These are phyloP conservation scores for Trichoderma polysporum DNA, from an alignment of 2,329 filamentous ascomycete species.

Conservation along the genomic window DNA sequence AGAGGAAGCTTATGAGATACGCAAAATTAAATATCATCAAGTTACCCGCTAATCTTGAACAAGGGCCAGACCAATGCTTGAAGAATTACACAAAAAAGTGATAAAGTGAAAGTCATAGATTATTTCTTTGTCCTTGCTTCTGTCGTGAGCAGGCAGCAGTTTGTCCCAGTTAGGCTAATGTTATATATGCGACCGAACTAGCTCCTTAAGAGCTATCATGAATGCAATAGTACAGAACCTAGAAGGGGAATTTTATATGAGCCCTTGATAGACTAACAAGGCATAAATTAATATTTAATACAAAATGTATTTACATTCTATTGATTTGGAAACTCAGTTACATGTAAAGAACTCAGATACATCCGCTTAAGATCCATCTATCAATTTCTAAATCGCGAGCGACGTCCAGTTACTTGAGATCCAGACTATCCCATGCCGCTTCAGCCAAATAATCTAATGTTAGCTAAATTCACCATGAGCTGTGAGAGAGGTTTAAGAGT, in stretches of 20 bases:
- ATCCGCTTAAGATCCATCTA: too few relatives aligned
- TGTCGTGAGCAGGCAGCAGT: neutral
- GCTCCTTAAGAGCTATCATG: neutral
- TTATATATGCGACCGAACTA: neutral
- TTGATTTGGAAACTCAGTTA: too few relatives aligned
- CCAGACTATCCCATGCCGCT: neutral
- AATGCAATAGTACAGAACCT: too few relatives aligned
- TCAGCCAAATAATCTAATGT: neutral
- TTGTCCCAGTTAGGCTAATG: neutral
- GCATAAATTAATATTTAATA: too few relatives aligned
- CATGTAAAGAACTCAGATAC: too few relatives aligned
- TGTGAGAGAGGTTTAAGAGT: neutral
- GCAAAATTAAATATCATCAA: neutral
- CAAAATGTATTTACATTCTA: too few relatives aligned
- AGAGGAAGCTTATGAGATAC: neutral
- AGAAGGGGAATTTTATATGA: neutral
- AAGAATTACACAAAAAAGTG: neutral
- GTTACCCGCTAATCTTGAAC: neutral
- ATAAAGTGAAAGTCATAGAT: neutral
- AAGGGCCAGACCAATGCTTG: neutral
- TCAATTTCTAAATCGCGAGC: too few relatives aligned
- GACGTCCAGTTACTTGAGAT: neutral
- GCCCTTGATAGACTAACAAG: neutral
- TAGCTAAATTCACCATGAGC: neutral
- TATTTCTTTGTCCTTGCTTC: neutral